Evolutionary conservation across 305 asterid genomes (phyloP), one percentile per base, ranked within the genome.

Genomic region (Nicotiana rustica): DNA sequence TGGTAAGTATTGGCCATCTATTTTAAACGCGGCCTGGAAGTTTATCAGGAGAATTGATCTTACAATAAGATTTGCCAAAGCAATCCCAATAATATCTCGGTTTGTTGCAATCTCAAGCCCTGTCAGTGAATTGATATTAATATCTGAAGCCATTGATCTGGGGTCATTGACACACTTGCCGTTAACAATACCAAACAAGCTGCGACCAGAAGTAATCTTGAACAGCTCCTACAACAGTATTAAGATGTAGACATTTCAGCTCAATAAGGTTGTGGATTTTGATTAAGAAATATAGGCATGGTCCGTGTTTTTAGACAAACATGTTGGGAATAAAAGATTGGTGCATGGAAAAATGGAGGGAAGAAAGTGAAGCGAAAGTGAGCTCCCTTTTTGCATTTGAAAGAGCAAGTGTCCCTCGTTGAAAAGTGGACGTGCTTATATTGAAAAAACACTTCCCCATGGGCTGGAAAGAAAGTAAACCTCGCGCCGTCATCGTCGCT

Each of bases 131-230:
- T 86, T 86, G 89, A 92, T 92, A 69, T 88, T 83, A 65, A 95
- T 91, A 84, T 95, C 98, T 0, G 99, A 95, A 85, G 98, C 99
- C 92, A 89, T 95, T 21, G 97, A 91, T 78, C 89, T 89, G 6
- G 97, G 97, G 76, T 95, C 98, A 67, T 93, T 91, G 69, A 93
- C 97, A 62, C 98, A 93, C 85, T 91, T 92, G 41, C 99, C 99
- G 57, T 92, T 95, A 38, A 92, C 95, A 56, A 92, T 88, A 81
- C 94, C 92, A n/a, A 93, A 93, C 89, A 95, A 89, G 90, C 97
- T 91, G 62, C 85, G 91, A 68, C 98, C 97, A 41, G 94, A 90
- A 60, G 95, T 90, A 81, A 87, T 92, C 86, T 85, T 92, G 86
- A 93, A 95, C 82, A 95, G 89, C 89, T 95, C 97, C 98, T 95